Percentiles rank a stretch among this genome's conserved stretches.
phyloP scores from a whole-genome alignment of 805 yeast species.

The Ogataea zsoltii region DNA sequence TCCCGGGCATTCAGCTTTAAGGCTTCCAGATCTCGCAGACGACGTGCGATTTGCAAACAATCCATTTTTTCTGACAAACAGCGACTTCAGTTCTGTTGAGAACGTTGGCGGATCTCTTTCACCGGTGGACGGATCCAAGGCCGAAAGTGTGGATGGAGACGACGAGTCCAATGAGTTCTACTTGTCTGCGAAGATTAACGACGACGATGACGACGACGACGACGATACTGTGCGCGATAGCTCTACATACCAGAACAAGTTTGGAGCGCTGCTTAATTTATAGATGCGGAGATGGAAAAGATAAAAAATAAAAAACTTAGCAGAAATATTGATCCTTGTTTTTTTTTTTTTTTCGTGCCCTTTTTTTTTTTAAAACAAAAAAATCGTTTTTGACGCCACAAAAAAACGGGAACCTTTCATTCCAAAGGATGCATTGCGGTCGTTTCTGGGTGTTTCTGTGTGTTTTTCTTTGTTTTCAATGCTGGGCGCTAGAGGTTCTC shows the following conservation, averaged over 20 bases:
- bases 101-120: conserved; percentile 3
- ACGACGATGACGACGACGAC: conserved; percentile 2
- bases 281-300: conserved; percentile 1
- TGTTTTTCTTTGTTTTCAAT: background rate
- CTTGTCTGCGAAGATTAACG: background rate
- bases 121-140: background rate
- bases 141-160: background rate
- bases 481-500: conserved; percentile 8
- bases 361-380: no score
- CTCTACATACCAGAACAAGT: conserved; percentile 5
- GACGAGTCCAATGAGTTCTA: background rate
- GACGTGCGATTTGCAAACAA: conserved; percentile 2
- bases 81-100: background rate
- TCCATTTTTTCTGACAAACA: background rate
- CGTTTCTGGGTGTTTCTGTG: background rate
- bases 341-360: background rate
- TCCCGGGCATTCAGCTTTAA: conserved; percentile 2
- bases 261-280: conserved; percentile 15
- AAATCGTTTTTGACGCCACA: no score
- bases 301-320: no score
- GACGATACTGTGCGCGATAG: background rate
- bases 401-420: no score
- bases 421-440: background rate
- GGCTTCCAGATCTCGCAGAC: background rate
- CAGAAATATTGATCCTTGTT: background rate